Conservation (phyloP, 441 rosid species). For the Codiaeum variegatum region DNA sequence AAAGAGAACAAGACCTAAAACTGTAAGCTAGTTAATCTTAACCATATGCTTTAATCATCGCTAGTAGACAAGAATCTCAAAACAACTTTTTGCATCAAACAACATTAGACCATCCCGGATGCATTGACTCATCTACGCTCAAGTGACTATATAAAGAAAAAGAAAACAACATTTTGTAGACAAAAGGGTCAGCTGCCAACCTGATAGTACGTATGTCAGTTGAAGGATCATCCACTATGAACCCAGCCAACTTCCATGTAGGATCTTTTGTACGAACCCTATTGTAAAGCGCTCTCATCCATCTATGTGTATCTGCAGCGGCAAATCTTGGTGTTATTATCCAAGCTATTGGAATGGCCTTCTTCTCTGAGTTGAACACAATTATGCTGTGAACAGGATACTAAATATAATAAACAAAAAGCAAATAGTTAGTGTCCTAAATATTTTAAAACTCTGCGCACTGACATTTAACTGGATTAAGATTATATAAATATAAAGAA, state of each 20-base stretch:
- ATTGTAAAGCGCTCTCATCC: conserved; percentile 91
- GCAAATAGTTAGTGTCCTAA: conserved; percentile 32
- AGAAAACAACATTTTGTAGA: background rate
- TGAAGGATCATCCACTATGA: conserved; percentile 84
- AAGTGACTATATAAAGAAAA: background rate
- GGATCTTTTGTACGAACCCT: conserved; percentile 81
- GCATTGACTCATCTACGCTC: background rate
- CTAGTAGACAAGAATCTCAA: background rate
- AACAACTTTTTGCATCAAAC: background rate
- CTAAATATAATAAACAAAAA: conserved; percentile 38
- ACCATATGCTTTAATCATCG: background rate
- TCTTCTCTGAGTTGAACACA: conserved; percentile 83
- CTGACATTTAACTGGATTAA: background rate
- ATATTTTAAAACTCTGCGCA: conserved; percentile 14
- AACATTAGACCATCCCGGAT: conserved; percentile 2
- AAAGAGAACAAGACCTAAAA: background rate
- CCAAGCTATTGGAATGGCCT: conserved; percentile 96
- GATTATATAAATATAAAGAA: conserved; percentile 15
- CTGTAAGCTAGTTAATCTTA: conserved; percentile 8
- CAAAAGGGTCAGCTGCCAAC: conserved; percentile 30
- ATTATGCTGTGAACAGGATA: conserved; percentile 77
- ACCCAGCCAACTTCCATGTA: conserved; percentile 85
- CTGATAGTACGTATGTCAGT: conserved; percentile 64
- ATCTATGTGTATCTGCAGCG: conserved; percentile 52
- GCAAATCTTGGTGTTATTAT: conserved; percentile 66